Conservation (phyloP, 192 early-diverging fungal species). For the Umbelopsis ramanniana region DNA sequence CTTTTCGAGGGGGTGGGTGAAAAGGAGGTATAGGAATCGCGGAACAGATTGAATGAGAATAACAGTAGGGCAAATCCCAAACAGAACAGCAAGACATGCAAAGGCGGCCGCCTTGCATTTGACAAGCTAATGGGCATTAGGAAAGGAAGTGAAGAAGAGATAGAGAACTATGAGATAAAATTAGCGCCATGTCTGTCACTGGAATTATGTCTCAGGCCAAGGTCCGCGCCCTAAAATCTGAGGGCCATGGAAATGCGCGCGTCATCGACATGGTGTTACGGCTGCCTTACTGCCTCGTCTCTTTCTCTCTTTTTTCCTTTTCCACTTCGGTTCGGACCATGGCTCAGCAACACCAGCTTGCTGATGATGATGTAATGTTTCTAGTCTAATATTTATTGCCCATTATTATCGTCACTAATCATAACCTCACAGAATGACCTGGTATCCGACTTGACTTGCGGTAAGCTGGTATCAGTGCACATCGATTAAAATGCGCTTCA, state of each 20-base stretch:
- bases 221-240: no score
- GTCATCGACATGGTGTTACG: no score
- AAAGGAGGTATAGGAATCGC: background rate
- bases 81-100: slow-evolving; percentile 3
- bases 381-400: no score
- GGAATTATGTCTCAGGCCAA: background rate
- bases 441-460: slow-evolving; percentile 14
- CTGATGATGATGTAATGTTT: background rate
- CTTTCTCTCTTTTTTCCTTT: no score
- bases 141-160: background rate
- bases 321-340: no score
- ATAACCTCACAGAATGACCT: background rate
- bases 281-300: no score
- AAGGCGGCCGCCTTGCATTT: slow-evolving; percentile 3
- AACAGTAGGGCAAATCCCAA: background rate
- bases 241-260: no score
- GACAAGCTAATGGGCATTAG: background rate
- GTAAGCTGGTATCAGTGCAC: background rate
- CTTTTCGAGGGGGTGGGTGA: background rate
- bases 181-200: background rate
- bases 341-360: background rate
- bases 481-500: no score
- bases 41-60: background rate
- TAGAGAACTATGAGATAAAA: background rate
- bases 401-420: no score